phyloP scores from a whole-genome alignment of 768 basidiomycete genomes.

The Xerocomus brunneocitrinus region DNA sequence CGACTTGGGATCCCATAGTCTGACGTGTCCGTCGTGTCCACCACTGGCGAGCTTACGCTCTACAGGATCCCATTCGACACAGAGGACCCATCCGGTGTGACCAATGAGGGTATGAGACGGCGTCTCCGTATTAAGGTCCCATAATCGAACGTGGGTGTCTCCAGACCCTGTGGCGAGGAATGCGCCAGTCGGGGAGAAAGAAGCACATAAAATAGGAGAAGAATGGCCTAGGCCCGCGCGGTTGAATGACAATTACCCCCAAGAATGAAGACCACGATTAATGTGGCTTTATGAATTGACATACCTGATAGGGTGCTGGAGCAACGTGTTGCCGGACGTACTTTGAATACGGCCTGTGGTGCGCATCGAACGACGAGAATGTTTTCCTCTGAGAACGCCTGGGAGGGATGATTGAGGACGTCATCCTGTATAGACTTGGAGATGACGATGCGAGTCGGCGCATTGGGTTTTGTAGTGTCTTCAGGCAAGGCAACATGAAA shows the following conservation, averaged over 20 bases:
- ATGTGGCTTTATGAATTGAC: conserved; percentile 17
- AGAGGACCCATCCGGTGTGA: conserved; percentile 94
- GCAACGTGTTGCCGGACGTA: conserved; percentile 90
- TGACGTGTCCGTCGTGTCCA: conserved; percentile 89
- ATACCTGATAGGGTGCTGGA: conserved; percentile 85
- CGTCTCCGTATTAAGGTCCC: conserved; percentile 91
- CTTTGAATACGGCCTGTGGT: conserved; percentile 93
- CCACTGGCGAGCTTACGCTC: conserved; percentile 90
- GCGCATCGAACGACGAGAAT: conserved; percentile 85
- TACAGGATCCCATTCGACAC: conserved; percentile 95
- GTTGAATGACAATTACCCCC: conserved; percentile 4
- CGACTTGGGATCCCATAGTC: conserved; percentile 91
- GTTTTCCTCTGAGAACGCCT: conserved; percentile 78
- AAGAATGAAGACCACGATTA: conserved; percentile 3
- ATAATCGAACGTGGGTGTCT: conserved; percentile 87
- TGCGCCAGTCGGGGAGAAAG: conserved; percentile 91
- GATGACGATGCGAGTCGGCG: conserved; percentile 77
- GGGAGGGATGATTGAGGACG: conserved; percentile 67
- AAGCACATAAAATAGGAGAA: conserved; percentile 90
- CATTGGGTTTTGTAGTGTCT: conserved; percentile 40
- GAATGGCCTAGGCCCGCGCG: conserved; percentile 60
- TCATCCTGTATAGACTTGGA: conserved; percentile 81
- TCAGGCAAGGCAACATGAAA: conserved; percentile 81
- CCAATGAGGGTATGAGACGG: conserved; percentile 85
- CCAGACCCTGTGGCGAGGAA: conserved; percentile 93